phyloP scores from a whole-genome alignment of 108 stramenopile species.

The Craspedostauros australis region DNA sequence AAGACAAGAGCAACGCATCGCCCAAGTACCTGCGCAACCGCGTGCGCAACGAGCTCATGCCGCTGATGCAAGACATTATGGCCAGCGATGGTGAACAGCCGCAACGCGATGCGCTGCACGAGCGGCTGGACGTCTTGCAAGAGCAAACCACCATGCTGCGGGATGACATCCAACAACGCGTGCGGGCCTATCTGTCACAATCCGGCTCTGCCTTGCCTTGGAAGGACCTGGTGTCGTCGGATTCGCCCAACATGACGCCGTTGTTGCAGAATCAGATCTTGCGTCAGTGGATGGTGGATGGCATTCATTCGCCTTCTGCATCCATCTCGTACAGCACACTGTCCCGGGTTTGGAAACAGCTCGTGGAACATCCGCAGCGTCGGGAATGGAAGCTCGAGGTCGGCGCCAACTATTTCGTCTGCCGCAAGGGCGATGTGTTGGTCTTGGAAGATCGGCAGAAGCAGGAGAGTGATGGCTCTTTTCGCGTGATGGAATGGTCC shows the following conservation, averaged over 20 bases:
- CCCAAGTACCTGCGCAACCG: slow-evolving; percentile 78
- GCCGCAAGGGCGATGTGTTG: slow-evolving; percentile 48
- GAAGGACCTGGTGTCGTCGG: slow-evolving; percentile 5
- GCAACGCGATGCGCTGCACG: slow-evolving; percentile 29
- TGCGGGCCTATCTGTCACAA: slow-evolving; percentile 32
- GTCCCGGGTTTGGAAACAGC: slow-evolving; percentile 46
- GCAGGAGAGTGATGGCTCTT: too few relatives aligned
- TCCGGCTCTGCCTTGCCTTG: neutral
- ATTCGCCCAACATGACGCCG: slow-evolving; percentile 3
- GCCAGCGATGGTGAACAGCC: slow-evolving; percentile 38
- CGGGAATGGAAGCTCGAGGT: slow-evolving; percentile 63
- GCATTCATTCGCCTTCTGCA: neutral
- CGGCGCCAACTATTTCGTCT: slow-evolving; percentile 44
- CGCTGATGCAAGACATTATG: slow-evolving; percentile 61
- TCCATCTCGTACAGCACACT: slow-evolving; percentile 53
- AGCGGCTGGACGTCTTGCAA: slow-evolving; percentile 45
- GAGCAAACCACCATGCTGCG: slow-evolving; percentile 61
- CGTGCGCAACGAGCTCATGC: slow-evolving; percentile 81
- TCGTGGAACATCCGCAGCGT: slow-evolving; percentile 39
- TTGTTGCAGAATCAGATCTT: slow-evolving; percentile 63
- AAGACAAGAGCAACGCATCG: slow-evolving; percentile 66
- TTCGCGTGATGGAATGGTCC: too few relatives aligned
- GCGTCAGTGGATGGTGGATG: slow-evolving; percentile 37
- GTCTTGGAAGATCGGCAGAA: slow-evolving; percentile 2
- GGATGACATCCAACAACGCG: slow-evolving; percentile 32